Evolutionary conservation across 2,329 filamentous ascomycete genomes (phyloP).

Genomic region (Teratosphaeria zuluensis): DNA sequence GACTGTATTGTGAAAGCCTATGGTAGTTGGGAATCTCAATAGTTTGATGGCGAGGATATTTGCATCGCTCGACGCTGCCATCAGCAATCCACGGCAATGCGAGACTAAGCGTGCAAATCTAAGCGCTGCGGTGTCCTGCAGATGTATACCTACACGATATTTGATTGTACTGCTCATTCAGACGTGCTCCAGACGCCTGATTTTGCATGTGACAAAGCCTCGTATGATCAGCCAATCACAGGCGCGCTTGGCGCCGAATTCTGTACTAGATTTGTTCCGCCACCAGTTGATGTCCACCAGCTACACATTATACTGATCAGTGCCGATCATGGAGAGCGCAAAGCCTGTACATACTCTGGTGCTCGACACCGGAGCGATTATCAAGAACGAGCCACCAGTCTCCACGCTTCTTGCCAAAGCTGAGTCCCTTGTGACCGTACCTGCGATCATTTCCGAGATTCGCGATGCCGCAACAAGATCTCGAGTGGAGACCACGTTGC

Average conservation of each 20-base stretch:
- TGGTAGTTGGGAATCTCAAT: no score
- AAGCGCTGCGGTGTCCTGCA: no score
- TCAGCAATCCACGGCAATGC: no score
- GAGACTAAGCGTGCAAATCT: no score
- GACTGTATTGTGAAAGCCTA: no score
- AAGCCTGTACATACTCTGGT: conserved; percentile 77
- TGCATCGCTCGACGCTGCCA: no score
- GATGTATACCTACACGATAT: no score
- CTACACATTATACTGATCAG: not conserved
- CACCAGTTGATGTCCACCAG: not conserved
- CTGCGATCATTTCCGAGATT: conserved; percentile 79
- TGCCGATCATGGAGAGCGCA: conserved; percentile 19
- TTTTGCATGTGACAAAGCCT: not conserved
- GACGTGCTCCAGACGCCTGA: no score
- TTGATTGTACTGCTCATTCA: no score
- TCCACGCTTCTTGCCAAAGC: conserved; percentile 72
- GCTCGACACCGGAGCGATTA: conserved; percentile 83
- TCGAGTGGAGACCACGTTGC: conserved; percentile 72
- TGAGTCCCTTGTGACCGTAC: conserved; percentile 70
- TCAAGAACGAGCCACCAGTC: conserved; percentile 81
- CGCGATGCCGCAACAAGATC: conserved; percentile 70
- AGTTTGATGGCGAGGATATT: no score
- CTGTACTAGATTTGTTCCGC: not conserved
- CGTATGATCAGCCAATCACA: not conserved
- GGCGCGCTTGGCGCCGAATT: not conserved